phyloP scores from a whole-genome alignment of 1,139 yeast species.

The Hemisphaericaspora subhashii region DNA sequence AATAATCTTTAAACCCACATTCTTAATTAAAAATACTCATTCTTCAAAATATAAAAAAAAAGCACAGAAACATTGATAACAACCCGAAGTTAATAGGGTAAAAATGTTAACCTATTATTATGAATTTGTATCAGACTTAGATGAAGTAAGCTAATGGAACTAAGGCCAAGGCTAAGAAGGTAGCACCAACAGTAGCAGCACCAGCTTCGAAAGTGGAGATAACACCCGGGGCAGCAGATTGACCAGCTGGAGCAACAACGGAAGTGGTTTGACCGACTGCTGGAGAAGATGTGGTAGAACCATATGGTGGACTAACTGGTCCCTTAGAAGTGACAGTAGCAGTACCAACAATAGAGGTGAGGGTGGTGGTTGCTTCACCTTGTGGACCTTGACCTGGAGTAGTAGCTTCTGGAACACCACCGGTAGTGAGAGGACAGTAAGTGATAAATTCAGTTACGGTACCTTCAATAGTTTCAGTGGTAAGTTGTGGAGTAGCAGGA shows the following conservation, averaged over 20 bases:
- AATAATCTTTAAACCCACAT: neutral
- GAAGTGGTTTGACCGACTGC: constrained; percentile 1
- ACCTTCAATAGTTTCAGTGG: constrained; percentile 26
- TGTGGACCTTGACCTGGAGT: constrained; percentile 17
- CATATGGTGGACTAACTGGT: constrained; percentile 15
- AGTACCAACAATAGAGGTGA: constrained; percentile 12
- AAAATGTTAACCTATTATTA: neutral
- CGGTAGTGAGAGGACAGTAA: constrained; percentile 27
- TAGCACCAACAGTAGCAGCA: constrained; percentile 25
- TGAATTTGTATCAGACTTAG: constrained; percentile 8
- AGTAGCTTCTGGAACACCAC: constrained; percentile 13
- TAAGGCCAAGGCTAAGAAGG: constrained; percentile 26
- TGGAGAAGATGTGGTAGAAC: constrained; percentile 10
- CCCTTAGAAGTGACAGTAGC: constrained; percentile 22
- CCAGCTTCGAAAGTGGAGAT: constrained; percentile 25
- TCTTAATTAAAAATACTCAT: neutral
- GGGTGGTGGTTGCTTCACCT: constrained; percentile 12
- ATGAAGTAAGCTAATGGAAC: constrained; percentile 29
- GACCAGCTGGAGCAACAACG: constrained; percentile 27
- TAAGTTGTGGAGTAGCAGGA: constrained; percentile 18
- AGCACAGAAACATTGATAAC: constrained; percentile 2
- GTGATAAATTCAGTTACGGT: constrained; percentile 31
- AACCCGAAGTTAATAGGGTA: neutral
- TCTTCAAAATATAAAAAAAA: constrained; percentile 1
- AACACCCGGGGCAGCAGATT: constrained; percentile 27